Evolutionary conservation across 1,284 basidiomycete genomes (phyloP).

Genomic region (Chalciporus sp.): DNA sequence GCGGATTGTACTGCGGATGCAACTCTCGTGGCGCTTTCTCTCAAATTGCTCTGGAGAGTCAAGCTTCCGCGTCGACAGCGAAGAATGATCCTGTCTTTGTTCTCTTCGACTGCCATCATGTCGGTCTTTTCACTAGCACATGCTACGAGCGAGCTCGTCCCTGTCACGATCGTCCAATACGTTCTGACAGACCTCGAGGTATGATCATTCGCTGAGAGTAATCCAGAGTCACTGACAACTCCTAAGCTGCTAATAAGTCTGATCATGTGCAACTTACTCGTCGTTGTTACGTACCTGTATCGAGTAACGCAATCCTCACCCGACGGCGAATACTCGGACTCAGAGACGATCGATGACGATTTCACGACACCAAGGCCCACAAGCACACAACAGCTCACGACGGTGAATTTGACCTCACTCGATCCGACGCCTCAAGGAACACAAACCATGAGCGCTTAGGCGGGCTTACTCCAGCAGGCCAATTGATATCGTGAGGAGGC

Average conservation of each 20-base stretch:
- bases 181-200: constrained; percentile 1
- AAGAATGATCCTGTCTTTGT: constrained; percentile 13
- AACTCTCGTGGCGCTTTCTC: constrained; percentile 11
- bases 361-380: neutral
- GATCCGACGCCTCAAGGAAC: too few relatives aligned
- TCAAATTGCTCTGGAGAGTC: constrained; percentile 18
- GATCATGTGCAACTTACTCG: constrained; percentile 17
- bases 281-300: constrained; percentile 12
- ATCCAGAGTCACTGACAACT: too few relatives aligned
- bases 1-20: constrained; percentile 6
- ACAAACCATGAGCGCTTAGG: too few relatives aligned
- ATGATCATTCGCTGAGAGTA: neutral
- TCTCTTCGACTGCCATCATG: constrained; percentile 15
- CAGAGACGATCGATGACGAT: constrained; percentile 9
- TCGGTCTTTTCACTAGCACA: constrained; percentile 1
- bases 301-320: constrained; percentile 1
- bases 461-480: too few relatives aligned
- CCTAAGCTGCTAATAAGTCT: neutral
- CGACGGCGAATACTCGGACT: neutral
- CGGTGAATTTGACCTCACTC: too few relatives aligned
- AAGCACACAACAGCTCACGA: too few relatives aligned
- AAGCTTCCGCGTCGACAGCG: constrained; percentile 18
- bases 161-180: too few relatives aligned
- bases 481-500: too few relatives aligned
- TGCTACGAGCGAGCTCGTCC: too few relatives aligned